A percentile compares a stretch with the other conserved stretches of the same genome.
Conservation (phyloP, 140 eudicot genomes). For the Flaveria floridana region DNA sequence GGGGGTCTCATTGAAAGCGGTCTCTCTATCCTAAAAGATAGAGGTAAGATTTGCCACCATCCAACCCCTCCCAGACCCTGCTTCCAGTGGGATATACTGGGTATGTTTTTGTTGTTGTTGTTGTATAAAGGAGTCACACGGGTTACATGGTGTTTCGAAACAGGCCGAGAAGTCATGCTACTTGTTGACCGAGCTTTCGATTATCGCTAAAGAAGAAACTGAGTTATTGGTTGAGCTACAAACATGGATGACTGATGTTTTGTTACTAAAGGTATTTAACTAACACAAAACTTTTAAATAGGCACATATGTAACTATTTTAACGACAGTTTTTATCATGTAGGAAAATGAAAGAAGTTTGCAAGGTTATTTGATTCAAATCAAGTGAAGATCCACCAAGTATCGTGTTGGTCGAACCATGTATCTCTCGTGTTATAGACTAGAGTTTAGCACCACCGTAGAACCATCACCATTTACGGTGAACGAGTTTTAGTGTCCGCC, state of each 20-base stretch:
- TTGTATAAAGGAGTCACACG: not conserved
- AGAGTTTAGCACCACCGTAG: not conserved
- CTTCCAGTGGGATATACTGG: no score
- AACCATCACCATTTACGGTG: not conserved
- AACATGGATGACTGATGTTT: slow-evolving; percentile 36
- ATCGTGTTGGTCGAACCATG: no score
- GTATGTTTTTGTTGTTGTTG: no score
- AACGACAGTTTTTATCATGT: slow-evolving; percentile 24
- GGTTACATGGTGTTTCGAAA: not conserved
- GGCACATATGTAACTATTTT: not conserved
- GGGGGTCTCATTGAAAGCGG: no score
- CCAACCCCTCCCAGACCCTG: no score
- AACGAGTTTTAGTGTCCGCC: not conserved
- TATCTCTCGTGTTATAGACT: not conserved
- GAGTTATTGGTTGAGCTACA: slow-evolving; percentile 52
- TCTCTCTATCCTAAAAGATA: no score
- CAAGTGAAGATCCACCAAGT: not conserved
- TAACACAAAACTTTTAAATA: not conserved
- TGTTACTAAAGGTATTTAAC: slow-evolving; percentile 48
- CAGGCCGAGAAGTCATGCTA: slow-evolving; percentile 62
- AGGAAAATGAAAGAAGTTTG: slow-evolving; percentile 53
- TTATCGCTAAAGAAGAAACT: slow-evolving; percentile 46
- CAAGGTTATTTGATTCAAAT: slow-evolving; percentile 44
- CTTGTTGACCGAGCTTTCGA: slow-evolving; percentile 56
- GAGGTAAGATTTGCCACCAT: no score